Evolutionary conservation across 2,329 filamentous ascomycete genomes (phyloP).

Genomic region (Fusarium burgessii): DNA sequence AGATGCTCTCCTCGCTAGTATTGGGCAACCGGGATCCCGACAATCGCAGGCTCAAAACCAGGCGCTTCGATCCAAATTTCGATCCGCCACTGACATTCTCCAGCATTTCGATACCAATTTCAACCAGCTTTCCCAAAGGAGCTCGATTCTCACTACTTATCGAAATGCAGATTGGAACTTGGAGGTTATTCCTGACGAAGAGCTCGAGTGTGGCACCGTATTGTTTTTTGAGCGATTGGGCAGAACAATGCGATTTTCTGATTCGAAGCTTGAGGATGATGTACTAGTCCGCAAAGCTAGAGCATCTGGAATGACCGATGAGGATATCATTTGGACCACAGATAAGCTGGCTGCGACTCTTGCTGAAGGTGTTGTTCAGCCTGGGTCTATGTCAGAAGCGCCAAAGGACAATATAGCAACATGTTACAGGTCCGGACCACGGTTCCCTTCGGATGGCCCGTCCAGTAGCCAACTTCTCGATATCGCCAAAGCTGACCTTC

Average conservation of each 20-base stretch:
- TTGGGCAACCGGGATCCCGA: background rate
- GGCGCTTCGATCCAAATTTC: background rate
- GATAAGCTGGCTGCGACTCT: background rate
- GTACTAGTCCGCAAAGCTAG: background rate
- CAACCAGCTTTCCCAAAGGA: slow-evolving; percentile 51
- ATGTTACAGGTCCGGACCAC: background rate
- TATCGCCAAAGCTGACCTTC: slow-evolving; percentile 42
- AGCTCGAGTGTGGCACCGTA: slow-evolving; percentile 43
- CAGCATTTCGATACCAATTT: background rate
- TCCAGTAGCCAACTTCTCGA: slow-evolving; percentile 31
- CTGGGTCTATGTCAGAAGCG: too few species aligned
- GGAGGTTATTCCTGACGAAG: slow-evolving; percentile 52
- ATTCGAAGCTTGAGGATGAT: background rate
- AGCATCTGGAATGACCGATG: background rate
- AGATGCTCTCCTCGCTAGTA: background rate
- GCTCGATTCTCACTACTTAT: slow-evolving; percentile 50
- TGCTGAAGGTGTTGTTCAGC: too few species aligned
- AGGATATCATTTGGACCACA: background rate
- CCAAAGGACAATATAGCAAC: too few species aligned
- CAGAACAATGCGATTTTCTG: background rate
- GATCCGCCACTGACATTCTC: background rate
- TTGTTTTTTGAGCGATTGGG: slow-evolving; percentile 25
- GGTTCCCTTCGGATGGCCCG: background rate
- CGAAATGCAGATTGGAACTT: slow-evolving; percentile 51
- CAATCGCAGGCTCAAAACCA: background rate